Evolutionary conservation across 2,329 filamentous ascomycete genomes (phyloP), one percentile per base, ranked within the genome.

Genomic region (Coniochaeta prunicola): DNA sequence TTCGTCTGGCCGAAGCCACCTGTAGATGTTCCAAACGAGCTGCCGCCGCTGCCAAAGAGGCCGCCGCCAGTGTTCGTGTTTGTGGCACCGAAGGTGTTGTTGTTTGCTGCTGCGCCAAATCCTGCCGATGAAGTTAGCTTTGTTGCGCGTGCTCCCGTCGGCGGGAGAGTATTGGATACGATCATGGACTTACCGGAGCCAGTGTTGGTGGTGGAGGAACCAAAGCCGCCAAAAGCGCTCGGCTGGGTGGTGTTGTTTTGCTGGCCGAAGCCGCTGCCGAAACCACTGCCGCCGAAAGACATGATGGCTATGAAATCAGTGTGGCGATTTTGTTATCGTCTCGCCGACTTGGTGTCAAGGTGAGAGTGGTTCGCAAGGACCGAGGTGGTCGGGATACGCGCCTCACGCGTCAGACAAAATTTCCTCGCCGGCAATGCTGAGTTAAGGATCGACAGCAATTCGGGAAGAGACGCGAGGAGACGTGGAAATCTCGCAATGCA

Each of bases 261-360:
- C 53, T 80, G 78, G 74, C 83, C 83, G 73, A 88, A 87, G 76
- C 83, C 80, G 76, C 83, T 80, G 66, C 76, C 74, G 69, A 79
- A 77, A 67, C 80, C 79, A 28, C 45, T n/a, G 62, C 77, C 75
- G 66, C 78, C 77, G 66, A 83, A 82, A 67, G 82, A 82, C 82
- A 85, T 85, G 68, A 63, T 76, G 68, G 24, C n/a, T 30, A 56
- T 38, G 13, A 9, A n/a, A 54, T 33, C n/a, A 21, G 7, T 58
- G 58, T 40, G 10, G n/a, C n/a, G 45, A 50, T 30, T 8, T 13
- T 2, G 4, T 30, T 50, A 50, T 50, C 50, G 57, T 57, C 58
- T 54, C 15, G 4, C 2, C 19, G 53, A 21, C 7, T 5, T 19
- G 28, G n/a, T n/a, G n/a, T n/a, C 19, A 31, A 55, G 15, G 53